A percentile compares a stretch with the other conserved stretches of the same genome.
These are phyloP conservation scores for Selaginella moellendorffii DNA, from an alignment of 75 land plant species.

Conservation along the genomic window DNA sequence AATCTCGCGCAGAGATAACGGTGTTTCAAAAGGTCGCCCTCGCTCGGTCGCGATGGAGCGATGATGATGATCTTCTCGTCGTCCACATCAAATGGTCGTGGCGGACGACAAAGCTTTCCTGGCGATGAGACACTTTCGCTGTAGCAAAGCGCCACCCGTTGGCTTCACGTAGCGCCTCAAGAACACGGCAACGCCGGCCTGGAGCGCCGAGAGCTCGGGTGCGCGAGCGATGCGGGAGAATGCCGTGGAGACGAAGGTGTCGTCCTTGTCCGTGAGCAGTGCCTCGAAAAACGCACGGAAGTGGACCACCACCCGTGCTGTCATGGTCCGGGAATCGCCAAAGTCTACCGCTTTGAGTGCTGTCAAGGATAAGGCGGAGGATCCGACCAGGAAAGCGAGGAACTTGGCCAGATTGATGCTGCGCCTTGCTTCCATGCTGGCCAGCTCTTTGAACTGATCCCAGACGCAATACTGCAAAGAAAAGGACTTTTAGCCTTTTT, in stretches of 20 bases:
- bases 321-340: constrained; percentile 31
- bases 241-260: neutral
- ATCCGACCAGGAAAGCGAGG: constrained; percentile 47
- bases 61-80: too few species aligned
- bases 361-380: constrained; percentile 56
- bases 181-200: neutral
- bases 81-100: neutral
- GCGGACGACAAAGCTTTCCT: neutral
- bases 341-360: constrained; percentile 62
- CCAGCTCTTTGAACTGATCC: constrained; percentile 93
- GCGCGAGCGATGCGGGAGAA: neutral
- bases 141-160: neutral
- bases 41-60: too few species aligned
- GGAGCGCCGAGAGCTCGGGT: neutral
- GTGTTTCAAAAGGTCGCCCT: too few species aligned
- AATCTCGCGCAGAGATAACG: too few species aligned
- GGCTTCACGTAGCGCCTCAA: neutral
- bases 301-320: constrained; percentile 54
- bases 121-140: neutral
- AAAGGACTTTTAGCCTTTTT: too few species aligned
- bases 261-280: constrained; percentile 27
- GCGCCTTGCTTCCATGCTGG: constrained; percentile 48
- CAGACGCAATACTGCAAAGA: constrained; percentile 81
- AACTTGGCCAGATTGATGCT: constrained; percentile 63
- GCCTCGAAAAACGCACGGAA: constrained; percentile 64